Evolutionary conservation across 2,329 filamentous ascomycete genomes (phyloP).

Genomic region (Mycosphaerelloides madeirae): DNA sequence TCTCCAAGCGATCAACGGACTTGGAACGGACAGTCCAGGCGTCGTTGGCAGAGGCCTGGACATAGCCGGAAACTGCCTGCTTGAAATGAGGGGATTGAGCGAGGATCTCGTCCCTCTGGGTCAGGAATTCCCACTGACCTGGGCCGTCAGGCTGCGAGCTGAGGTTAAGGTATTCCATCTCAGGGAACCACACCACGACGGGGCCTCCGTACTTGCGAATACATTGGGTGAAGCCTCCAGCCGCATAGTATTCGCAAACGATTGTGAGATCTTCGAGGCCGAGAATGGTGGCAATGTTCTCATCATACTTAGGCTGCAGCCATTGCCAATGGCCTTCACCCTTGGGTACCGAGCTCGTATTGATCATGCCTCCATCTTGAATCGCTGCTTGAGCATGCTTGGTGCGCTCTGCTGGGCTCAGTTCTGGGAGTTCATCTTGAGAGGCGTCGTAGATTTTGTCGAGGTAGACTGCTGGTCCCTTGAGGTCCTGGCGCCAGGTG

Average conservation of each 20-base stretch:
- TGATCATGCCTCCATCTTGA: background rate
- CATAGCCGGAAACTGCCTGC: slow-evolving; percentile 5
- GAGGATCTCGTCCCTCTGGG: slow-evolving; percentile 1
- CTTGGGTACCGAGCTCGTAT: background rate
- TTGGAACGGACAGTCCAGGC: slow-evolving; percentile 13
- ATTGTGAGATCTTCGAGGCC: background rate
- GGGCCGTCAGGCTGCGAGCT: slow-evolving; percentile 5
- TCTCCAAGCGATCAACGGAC: background rate
- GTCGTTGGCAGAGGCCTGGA: slow-evolving; percentile 10
- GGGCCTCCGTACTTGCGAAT: background rate
- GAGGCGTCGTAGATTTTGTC: background rate
- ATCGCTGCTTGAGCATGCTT: background rate
- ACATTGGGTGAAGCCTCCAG: background rate
- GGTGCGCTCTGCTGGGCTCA: background rate
- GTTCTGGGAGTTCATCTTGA: background rate
- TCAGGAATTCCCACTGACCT: slow-evolving; percentile 16
- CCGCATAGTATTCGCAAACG: background rate
- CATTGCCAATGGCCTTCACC: background rate
- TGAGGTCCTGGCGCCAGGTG: background rate
- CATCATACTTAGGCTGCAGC: background rate
- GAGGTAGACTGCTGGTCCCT: background rate
- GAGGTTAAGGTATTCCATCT: slow-evolving; percentile 9
- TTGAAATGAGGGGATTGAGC: slow-evolving; percentile 11
- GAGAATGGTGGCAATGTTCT: background rate
- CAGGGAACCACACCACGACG: background rate